Evolutionary conservation across 1,284 basidiomycete species (phyloP).

Genomic region (Tylopilus sp.): DNA sequence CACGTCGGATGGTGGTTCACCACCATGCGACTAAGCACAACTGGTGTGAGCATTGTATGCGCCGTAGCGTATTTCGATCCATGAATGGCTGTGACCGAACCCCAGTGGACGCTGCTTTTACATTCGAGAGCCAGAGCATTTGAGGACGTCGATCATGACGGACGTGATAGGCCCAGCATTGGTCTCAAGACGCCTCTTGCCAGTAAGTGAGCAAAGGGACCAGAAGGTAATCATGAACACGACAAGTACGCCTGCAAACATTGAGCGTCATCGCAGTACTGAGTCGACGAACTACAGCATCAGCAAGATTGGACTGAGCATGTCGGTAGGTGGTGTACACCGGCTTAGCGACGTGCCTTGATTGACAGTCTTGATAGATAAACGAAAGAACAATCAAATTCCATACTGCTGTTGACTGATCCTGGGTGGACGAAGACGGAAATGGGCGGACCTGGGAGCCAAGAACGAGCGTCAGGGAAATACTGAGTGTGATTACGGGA

Average conservation of each 20-base stretch:
- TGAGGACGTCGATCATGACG: constrained; percentile 35
- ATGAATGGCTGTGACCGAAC: constrained; percentile 45
- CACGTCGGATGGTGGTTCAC: constrained; percentile 38
- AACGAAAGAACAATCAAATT: constrained; percentile 38
- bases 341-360: not conserved
- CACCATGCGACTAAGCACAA: constrained; percentile 57
- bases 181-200: constrained; percentile 44
- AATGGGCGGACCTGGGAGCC: constrained; percentile 6
- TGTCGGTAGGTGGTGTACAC: constrained; percentile 37
- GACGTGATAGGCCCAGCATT: constrained; percentile 50
- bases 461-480: not conserved
- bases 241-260: constrained; percentile 44
- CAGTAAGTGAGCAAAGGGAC: constrained; percentile 43
- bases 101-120: constrained; percentile 39
- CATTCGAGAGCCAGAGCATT: constrained; percentile 28
- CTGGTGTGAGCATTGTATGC: constrained; percentile 62
- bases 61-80: constrained; percentile 68
- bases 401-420: constrained; percentile 37
- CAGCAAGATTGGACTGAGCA: constrained; percentile 44
- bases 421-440: constrained; percentile 47
- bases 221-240: constrained; percentile 49
- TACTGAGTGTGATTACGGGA: constrained; percentile 6
- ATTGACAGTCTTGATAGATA: constrained; percentile 12
- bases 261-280: constrained; percentile 36
- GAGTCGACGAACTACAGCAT: constrained; percentile 42